phyloP scores from a whole-genome alignment of 1,284 basidiomycete genomes.

The Coniophora puteana region DNA sequence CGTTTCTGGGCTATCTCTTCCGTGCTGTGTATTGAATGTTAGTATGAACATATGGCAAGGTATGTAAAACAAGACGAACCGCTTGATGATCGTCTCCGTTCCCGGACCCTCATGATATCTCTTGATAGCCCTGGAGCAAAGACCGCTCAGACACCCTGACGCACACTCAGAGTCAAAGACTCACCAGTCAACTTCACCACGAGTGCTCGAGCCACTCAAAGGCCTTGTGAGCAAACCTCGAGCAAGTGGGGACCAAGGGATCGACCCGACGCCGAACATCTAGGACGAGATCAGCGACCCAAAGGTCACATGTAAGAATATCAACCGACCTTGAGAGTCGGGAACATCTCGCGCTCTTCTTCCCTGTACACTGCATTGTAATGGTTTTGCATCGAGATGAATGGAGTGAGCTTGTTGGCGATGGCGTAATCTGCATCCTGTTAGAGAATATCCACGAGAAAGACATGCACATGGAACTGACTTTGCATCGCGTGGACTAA shows the following conservation, averaged over 20 bases:
- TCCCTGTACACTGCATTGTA: slow-evolving; percentile 47
- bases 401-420: slow-evolving; percentile 44
- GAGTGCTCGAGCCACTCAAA: slow-evolving; percentile 25
- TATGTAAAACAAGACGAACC: slow-evolving; percentile 16
- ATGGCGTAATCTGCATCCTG: slow-evolving; percentile 27
- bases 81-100: slow-evolving; percentile 24
- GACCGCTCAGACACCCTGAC: slow-evolving; percentile 7
- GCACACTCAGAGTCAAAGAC: neutral
- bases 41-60: neutral
- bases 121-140: slow-evolving; percentile 23
- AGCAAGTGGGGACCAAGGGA: slow-evolving; percentile 42
- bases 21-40: slow-evolving; percentile 21
- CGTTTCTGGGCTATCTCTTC: slow-evolving; percentile 42
- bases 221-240: slow-evolving; percentile 39
- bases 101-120: slow-evolving; percentile 20
- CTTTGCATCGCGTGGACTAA: slow-evolving; percentile 36
- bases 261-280: slow-evolving; percentile 35
- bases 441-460: neutral
- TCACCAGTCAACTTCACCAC: slow-evolving; percentile 27
- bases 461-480: slow-evolving; percentile 12
- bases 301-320: slow-evolving; percentile 18
- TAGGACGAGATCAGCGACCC: slow-evolving; percentile 8
- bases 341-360: slow-evolving; percentile 57
- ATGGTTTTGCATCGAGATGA: slow-evolving; percentile 60
- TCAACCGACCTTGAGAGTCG: slow-evolving; percentile 29